Conservation (phyloP, 2,329 filamentous ascomycete genomes). For the Fusarium albosuccineum region DNA sequence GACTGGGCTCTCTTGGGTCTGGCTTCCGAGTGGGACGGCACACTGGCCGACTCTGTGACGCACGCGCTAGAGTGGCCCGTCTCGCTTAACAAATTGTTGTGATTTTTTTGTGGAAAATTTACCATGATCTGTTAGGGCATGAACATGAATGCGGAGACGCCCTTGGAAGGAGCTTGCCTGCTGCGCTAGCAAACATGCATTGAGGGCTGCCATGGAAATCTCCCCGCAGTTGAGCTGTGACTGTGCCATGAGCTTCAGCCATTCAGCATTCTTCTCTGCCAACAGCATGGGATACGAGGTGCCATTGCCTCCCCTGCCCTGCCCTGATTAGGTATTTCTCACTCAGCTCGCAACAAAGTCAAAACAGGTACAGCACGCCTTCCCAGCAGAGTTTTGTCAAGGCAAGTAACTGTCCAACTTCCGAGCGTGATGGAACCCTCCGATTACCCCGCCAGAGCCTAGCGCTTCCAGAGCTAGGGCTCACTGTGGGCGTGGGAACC, state of each 20-base stretch:
- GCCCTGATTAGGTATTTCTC: not conserved
- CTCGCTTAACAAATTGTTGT: constrained; percentile 41
- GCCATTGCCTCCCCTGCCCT: not conserved
- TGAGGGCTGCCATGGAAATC: not conserved
- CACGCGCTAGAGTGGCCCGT: constrained; percentile 34
- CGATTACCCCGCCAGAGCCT: constrained; percentile 41
- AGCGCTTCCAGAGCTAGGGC: constrained; percentile 13
- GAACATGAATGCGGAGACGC: constrained; percentile 21
- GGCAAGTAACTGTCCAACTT: not conserved
- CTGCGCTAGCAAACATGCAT: not conserved
- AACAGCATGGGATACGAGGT: not conserved
- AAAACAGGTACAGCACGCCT: not conserved
- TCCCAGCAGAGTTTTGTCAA: constrained; percentile 3
- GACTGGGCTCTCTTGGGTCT: constrained; percentile 15
- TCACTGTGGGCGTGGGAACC: constrained; percentile 12
- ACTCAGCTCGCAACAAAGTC: constrained; percentile 6
- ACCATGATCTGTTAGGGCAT: constrained; percentile 40
- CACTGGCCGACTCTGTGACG: constrained; percentile 33
- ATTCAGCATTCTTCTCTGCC: not conserved
- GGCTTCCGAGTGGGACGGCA: constrained; percentile 25
- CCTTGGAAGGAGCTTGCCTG: constrained; percentile 7
- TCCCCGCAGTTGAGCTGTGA: constrained; percentile 7
- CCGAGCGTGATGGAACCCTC: constrained; percentile 7
- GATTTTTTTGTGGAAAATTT: constrained; percentile 39
- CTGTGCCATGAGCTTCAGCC: not conserved